Evolutionary conservation across 371 early-diverging fungal genomes (phyloP).

Genomic region (Mortierella sp.): DNA sequence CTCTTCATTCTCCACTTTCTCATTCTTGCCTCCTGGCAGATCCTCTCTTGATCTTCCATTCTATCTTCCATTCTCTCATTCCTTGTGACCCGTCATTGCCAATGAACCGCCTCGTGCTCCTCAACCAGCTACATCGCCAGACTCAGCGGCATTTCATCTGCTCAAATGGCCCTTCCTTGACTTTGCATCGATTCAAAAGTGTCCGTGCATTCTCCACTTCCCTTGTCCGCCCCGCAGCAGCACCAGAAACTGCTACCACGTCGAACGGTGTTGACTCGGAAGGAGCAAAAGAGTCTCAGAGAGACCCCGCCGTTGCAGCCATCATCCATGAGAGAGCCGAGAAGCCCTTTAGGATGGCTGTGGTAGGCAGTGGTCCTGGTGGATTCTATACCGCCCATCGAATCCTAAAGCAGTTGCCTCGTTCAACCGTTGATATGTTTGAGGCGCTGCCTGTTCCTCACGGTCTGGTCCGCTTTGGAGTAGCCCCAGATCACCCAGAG

Average conservation of each 20-base stretch:
- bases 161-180: too few relatives aligned
- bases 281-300: too few relatives aligned
- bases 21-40: too few relatives aligned
- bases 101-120: too few relatives aligned
- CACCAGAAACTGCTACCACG: neutral
- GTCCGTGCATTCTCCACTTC: conserved; percentile 34
- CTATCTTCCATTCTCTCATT: too few relatives aligned
- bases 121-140: too few relatives aligned
- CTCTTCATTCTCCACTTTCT: too few relatives aligned
- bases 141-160: too few relatives aligned
- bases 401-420: conserved; percentile 69
- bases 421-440: conserved; percentile 82
- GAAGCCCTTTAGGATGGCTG: conserved; percentile 66
- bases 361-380: conserved; percentile 91
- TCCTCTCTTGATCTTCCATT: too few relatives aligned
- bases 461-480: conserved; percentile 95
- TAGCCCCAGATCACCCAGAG: conserved; percentile 99
- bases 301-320: too few relatives aligned
- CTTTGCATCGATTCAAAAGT: neutral
- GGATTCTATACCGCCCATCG: conserved; percentile 94
- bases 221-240: conserved; percentile 5
- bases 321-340: neutral
- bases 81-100: too few relatives aligned
- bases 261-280: too few relatives aligned
- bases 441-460: conserved; percentile 90